phyloP scores from a whole-genome alignment of 805 yeast genomes.

The Maudiozyma serrabonitensis region DNA sequence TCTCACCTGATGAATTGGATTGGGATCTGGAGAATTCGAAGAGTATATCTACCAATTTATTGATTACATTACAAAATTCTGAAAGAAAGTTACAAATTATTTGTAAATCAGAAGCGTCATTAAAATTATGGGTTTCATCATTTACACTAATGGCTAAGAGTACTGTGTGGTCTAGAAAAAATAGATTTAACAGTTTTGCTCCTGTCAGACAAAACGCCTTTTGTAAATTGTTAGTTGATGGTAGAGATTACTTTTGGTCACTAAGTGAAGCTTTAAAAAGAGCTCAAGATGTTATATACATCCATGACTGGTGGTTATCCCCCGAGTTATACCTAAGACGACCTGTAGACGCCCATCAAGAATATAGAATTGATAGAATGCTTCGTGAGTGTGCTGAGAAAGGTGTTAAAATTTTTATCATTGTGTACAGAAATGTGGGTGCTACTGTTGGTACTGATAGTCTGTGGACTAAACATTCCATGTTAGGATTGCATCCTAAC shows the following conservation, averaged over 20 bases:
- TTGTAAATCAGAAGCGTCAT: conserved; percentile 54
- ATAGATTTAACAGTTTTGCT: conserved; percentile 85
- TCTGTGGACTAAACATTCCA: conserved; percentile 85
- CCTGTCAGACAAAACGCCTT: conserved; percentile 78
- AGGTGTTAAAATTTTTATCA: conserved; percentile 88
- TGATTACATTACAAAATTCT: conserved; percentile 54
- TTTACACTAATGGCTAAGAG: conserved; percentile 56
- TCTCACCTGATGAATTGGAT: conserved; percentile 8
- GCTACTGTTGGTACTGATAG: conserved; percentile 90
- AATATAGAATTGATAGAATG: conserved; percentile 83
- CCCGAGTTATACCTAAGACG: conserved; percentile 90
- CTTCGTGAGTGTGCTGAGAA: conserved; percentile 83
- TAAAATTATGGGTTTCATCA: conserved; percentile 67
- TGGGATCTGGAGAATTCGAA: conserved; percentile 22
- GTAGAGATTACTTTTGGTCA: conserved; percentile 94
- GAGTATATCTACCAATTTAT: conserved; percentile 42
- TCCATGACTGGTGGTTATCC: conserved; percentile 98
- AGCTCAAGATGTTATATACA: conserved; percentile 88
- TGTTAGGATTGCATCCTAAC: conserved; percentile 75
- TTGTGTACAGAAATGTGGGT: conserved; percentile 90
- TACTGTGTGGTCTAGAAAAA: conserved; percentile 60
- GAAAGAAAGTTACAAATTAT: conserved; percentile 71
- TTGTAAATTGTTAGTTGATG: conserved; percentile 97
- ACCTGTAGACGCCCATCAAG: conserved; percentile 92
- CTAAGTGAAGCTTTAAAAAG: conserved; percentile 81